Base-by-base conservation (phyloP, 345 rosid genomes). In the Geranium brycei region DNA sequence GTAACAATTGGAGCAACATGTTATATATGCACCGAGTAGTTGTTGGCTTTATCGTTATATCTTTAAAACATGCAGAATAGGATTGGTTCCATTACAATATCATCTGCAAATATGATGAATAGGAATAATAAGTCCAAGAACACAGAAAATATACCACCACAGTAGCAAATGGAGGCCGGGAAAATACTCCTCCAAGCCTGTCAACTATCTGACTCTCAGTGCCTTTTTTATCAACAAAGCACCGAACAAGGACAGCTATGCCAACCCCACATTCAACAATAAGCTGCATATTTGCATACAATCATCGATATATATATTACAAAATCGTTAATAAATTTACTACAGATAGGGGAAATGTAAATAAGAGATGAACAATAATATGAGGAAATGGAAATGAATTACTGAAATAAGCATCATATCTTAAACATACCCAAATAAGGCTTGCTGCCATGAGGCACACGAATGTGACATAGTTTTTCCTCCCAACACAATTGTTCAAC, bases 401-500 rank as follows among this genome's bases (percentile, higher is more conserved):
- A 32, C 15, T 41, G 57, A 55, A 4, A 64, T 5, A 64, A 38
- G 55, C 40, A 70, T 57, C 7, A 16, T 23, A 53, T 19, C 23
- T 13, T 56, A 70, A 75, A 67, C 78, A 72, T 86, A 92, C 96
- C 98, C 98, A 92, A 61, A 82, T 57, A 61, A 92, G 87, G 83
- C 93, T 84, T 59, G 80, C 76, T 17, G 95, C 93, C 95, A 92
- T 87, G 19, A 89, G 92, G 71, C 87, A 87, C 69, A 92, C 82
- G 78, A 92, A 92, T 41, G 88, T 89, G 74, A 86, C 62, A 66
- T 92, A 92, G 66, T 92, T 92, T 77, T 81, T 89, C 80, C 87
- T 78, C 61, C 98, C 98, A 59, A 89, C 96, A 19, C 98, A 89
- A 66, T 92, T 92, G 80, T 89, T 92, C 73, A 92, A 70, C 98